Evolutionary conservation across 129 eudicot genomes (phyloP).

Genomic region (Daucus carota): DNA sequence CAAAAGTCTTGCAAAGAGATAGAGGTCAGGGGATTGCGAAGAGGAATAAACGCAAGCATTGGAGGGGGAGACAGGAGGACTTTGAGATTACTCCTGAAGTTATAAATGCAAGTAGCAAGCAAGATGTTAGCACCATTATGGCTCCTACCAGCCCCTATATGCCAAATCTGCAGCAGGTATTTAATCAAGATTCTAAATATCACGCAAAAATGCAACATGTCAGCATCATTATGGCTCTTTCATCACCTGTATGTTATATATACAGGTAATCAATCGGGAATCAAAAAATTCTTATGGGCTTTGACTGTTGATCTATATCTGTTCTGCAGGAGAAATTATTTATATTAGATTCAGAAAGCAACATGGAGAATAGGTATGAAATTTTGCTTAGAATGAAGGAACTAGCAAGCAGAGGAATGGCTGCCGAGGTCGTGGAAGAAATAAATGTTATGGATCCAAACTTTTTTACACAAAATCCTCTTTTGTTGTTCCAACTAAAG

Average conservation of each 20-base stretch:
- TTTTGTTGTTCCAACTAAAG: conserved; percentile 81
- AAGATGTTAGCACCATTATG: conserved; percentile 18
- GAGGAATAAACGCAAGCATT: conserved; percentile 81
- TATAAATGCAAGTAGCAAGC: conserved; percentile 28
- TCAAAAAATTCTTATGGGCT: background rate
- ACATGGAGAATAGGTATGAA: conserved; percentile 61
- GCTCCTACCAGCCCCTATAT: conserved; percentile 19
- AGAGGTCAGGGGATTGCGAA: conserved; percentile 47
- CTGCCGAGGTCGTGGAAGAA: conserved; percentile 92
- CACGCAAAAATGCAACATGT: conserved; percentile 28
- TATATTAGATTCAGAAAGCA: conserved; percentile 20
- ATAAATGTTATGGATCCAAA: conserved; percentile 62
- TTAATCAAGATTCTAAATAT: background rate
- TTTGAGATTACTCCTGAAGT: conserved; percentile 24
- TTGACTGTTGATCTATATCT: conserved; percentile 5
- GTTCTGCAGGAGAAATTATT: conserved; percentile 40
- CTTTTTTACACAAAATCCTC: conserved; percentile 53
- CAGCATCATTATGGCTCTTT: conserved; percentile 10
- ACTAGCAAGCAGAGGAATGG: conserved; percentile 80
- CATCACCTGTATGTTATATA: conserved; percentile 25
- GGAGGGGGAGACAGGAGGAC: conserved; percentile 79
- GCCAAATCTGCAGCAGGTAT: conserved; percentile 32
- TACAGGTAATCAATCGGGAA: conserved; percentile 11
- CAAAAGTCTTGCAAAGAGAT: conserved; percentile 42
- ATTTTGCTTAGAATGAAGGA: conserved; percentile 75